These are phyloP conservation scores for Cornus controversa DNA, from an alignment of 148 eudicot genomes.

Conservation along the genomic window DNA sequence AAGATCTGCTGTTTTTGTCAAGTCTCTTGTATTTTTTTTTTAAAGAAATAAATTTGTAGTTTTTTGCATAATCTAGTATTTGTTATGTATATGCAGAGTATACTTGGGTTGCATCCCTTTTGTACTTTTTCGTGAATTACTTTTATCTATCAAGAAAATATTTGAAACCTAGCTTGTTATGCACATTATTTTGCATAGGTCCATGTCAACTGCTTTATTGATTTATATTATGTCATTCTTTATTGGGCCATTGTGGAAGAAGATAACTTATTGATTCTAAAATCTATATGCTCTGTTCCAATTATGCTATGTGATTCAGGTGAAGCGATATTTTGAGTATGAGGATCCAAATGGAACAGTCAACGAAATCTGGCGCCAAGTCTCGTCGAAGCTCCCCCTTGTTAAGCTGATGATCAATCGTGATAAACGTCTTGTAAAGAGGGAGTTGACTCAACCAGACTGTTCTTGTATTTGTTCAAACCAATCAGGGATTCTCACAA, in stretches of 20 bases:
- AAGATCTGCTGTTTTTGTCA: too few species aligned
- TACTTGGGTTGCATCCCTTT: neutral
- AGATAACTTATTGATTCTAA: neutral
- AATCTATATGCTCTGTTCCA: neutral
- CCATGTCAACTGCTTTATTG: neutral
- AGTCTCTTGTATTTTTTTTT: too few species aligned
- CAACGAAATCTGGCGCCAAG: constrained; percentile 92
- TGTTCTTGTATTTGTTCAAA: constrained; percentile 90
- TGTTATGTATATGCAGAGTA: too few species aligned
- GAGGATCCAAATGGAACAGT: constrained; percentile 88
- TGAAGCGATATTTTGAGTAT: constrained; percentile 76
- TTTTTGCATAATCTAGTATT: too few species aligned
- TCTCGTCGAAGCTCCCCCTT: constrained; percentile 69
- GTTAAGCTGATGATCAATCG: constrained; percentile 88
- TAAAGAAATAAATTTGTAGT: too few species aligned
- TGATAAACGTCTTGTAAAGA: constrained; percentile 68
- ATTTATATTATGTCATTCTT: neutral
- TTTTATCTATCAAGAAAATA: neutral
- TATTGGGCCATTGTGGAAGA: neutral
- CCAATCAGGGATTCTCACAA: constrained; percentile 45
- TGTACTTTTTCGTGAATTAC: neutral
- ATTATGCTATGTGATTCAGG: constrained; percentile 37
- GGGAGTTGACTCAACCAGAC: constrained; percentile 72
- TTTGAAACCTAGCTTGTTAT: neutral
- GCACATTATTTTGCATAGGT: neutral